phyloP scores from a whole-genome alignment of 2,329 filamentous ascomycete species.

The Coniochaeta pulveracea region DNA sequence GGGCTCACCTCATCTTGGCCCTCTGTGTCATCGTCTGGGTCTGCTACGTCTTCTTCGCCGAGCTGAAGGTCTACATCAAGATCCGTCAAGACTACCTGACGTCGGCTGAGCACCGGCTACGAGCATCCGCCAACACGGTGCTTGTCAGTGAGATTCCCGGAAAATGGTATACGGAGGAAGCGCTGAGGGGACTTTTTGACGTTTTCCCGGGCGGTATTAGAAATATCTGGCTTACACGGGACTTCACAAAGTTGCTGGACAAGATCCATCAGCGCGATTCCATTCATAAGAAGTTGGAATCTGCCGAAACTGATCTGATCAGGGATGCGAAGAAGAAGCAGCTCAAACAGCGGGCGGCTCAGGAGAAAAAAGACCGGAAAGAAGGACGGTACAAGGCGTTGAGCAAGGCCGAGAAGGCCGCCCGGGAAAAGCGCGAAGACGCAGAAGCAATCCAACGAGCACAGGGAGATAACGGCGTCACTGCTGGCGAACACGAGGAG shows the following conservation, averaged over 20 bases:
- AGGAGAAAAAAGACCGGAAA: conserved; percentile 54
- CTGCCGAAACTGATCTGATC: conserved; percentile 76
- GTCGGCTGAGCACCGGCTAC: conserved; percentile 83
- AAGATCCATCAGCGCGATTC: conserved; percentile 69
- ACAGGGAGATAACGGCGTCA: conserved; percentile 33
- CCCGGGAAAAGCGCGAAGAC: conserved; percentile 36
- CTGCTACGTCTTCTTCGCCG: conserved; percentile 76
- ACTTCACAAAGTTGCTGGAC: conserved; percentile 70
- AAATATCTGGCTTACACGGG: conserved; percentile 93
- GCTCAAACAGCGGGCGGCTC: conserved; percentile 52
- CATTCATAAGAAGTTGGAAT: conserved; percentile 62
- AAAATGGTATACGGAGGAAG: conserved; percentile 81
- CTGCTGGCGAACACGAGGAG: conserved; percentile 39
- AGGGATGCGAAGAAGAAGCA: conserved; percentile 69
- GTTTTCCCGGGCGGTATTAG: conserved; percentile 91
- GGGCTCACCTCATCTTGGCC: conserved; percentile 75
- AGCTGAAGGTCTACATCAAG: conserved; percentile 80
- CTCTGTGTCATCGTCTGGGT: conserved; percentile 72
- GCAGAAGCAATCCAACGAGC: conserved; percentile 38
- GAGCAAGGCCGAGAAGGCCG: conserved; percentile 37
- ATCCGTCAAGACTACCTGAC: conserved; percentile 91
- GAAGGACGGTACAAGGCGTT: conserved; percentile 33
- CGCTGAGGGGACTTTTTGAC: conserved; percentile 76
- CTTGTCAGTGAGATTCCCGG: conserved; percentile 81
- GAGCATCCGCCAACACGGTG: conserved; percentile 90